Conservation (phyloP, 495 filamentous ascomycete species). For the Penicillium cinerascens region DNA sequence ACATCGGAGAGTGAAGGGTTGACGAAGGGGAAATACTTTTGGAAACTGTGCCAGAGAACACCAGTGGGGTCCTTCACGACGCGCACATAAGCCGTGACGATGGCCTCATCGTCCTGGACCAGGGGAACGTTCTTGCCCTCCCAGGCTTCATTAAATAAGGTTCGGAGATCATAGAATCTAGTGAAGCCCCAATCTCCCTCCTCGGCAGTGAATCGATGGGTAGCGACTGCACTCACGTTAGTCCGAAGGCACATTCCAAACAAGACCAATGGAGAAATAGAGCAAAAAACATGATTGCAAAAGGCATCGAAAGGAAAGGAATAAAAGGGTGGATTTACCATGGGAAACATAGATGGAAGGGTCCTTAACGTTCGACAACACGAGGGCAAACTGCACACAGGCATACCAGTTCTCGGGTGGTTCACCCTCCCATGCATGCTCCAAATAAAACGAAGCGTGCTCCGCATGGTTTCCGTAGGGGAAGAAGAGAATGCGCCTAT, state of each 20-base stretch:
- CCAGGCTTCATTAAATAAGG: conserved; percentile 71
- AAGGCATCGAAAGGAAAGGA: neutral
- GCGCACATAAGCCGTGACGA: conserved; percentile 88
- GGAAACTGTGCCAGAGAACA: conserved; percentile 98
- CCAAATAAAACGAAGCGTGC: conserved; percentile 89
- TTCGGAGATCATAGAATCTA: conserved; percentile 78
- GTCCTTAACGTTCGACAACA: conserved; percentile 90
- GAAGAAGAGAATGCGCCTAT: conserved; percentile 90
- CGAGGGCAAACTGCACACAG: conserved; percentile 92
- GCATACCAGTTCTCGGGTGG: conserved; percentile 88
- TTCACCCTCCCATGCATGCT: conserved; percentile 78
- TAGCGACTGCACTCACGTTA: conserved; percentile 48
- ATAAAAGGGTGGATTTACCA: conserved; percentile 29
- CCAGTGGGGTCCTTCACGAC: conserved; percentile 96
- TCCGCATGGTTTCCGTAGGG: conserved; percentile 92
- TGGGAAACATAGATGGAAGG: conserved; percentile 72
- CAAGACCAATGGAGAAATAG: neutral
- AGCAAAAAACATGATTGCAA: neutral
- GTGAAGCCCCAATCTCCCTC: conserved; percentile 99
- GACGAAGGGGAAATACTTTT: conserved; percentile 59
- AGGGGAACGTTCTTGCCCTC: conserved; percentile 68
- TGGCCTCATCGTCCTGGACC: conserved; percentile 81
- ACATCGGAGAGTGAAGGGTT: neutral
- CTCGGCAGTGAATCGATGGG: conserved; percentile 90
- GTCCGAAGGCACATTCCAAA: conserved; percentile 1